Evolutionary conservation across 148 eudicot genomes (phyloP), one percentile per base, ranked within the genome.

Genomic region (Salicornia ramosissima): DNA sequence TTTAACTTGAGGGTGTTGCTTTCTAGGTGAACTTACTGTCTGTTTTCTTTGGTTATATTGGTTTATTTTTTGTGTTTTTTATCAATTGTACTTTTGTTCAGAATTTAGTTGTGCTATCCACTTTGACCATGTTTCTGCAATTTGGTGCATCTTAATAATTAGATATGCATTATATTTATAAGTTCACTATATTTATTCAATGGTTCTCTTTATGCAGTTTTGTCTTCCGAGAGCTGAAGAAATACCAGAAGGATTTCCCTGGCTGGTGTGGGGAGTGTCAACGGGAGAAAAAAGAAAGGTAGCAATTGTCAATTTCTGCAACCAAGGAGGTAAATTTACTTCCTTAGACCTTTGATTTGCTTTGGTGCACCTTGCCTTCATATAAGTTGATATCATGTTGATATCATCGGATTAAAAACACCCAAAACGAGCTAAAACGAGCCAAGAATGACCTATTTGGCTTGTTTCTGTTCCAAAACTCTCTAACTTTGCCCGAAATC

Each of bases 211-310:
- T n/a, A 31, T 60, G 31, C 85, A 94, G 98, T 78, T 87, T 92
- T 39, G 87, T 83, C 24, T 94, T 94, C 75, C 86, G 97, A 58
- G 98, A 90, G 81, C 85, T 87, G 78, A 88, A 78, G 73, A 94
- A 88, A 40, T 89, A 88, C 63, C 92, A 90, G 77, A 87, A 79
- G 72, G 97, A 90, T 67, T 90, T 84, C 79, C 83, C 92, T 30
- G 82, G 80, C 79, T 94, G 98, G 98, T 90, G 98, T 50, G 88
- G 91, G 55, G 97, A 88, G 77, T 94, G 98, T 71, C 92, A 79
- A 36, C 79, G 87, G 62, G 88, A 87, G 83, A 94, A 87, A 85
- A 86, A 78, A 82, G 87, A 80, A 64, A 83, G 96, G 69, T 88
- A 82, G 69, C 81, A 70, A 58, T 67, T 67, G 67, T 76, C 88